Base-by-base conservation (phyloP, 176 grass and related monocot genomes). In the Avena sativa region DNA sequence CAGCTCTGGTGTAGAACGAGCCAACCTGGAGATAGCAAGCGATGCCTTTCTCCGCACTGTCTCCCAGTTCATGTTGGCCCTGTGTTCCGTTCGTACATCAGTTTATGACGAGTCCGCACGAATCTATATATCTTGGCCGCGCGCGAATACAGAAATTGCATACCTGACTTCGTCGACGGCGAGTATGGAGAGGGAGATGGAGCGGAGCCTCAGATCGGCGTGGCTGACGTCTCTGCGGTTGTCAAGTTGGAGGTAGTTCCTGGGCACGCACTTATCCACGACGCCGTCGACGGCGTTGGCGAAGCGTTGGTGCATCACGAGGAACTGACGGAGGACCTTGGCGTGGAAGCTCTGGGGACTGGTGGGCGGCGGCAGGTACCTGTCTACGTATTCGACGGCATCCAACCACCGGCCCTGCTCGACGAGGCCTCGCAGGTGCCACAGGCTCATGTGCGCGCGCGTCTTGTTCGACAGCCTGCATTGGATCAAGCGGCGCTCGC, bases 11-110 rank as follows among this genome's bases (percentile, higher is more conserved):
- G 72, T 28, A 51, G 72, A 75, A 75, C 4, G 13, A 51, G 72
- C 72, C 46, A 75, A 9, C 72, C 72, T 75, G 12, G 21, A 28
- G 72, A 75, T 23, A 14, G 26, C 13, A 52, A 51, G 12, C 72
- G 13, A 75, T 16, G 72, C 72, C 47, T 26, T 75, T 12, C 12
- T 12, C 21, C 72, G 47, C 47, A 75, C 72, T 9, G 6, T 49
- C 72, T 51, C 13, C 72, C 72, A 75, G 72, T 75, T 50, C 6
- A 75, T 75, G 21, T 75, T 75, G 46, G 47, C 47, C 72, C 72
- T 75, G 72, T n/a, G 47, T 49, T 26, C 44, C 11, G 43, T 75
- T 51, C 44, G 71, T 25, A 13, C 10, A 4, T 8, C 23, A 2
- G 12, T 48, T 20, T 49, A 25, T 25, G 25, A 25, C 25, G 25